phyloP scores from a whole-genome alignment of 495 filamentous ascomycete species.

The Tuber magnatum region DNA sequence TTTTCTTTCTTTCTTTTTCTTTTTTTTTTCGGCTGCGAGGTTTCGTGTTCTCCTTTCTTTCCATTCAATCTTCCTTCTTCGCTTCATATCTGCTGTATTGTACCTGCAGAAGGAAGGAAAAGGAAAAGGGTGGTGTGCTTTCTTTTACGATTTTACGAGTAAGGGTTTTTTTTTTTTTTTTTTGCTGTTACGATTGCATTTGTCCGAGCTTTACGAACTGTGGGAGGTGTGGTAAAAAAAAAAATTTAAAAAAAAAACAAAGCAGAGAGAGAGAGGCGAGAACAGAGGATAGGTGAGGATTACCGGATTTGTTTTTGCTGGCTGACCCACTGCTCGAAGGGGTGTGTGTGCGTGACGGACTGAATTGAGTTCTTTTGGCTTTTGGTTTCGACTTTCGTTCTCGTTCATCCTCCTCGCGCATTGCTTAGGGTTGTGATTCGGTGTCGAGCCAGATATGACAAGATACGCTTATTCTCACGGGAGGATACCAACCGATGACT shows the following conservation, averaged over 20 bases:
- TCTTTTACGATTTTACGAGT: neutral
- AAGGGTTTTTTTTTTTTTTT: conserved; percentile 9
- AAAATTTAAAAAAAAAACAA: neutral
- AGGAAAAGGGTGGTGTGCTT: neutral
- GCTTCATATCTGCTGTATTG: neutral
- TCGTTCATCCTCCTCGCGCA: neutral
- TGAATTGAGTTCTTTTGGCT: neutral
- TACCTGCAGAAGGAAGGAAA: neutral
- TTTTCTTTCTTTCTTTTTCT: neutral
- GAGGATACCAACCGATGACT: conserved; percentile 26
- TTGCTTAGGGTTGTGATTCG: neutral
- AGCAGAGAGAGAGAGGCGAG: neutral
- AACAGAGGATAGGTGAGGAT: neutral
- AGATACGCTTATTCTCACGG: conserved; percentile 28
- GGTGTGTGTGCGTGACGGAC: neutral
- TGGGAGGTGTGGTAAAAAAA: neutral
- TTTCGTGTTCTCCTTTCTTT: conserved; percentile 1
- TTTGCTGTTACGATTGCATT: neutral
- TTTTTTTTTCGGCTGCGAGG: neutral
- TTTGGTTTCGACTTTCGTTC: neutral
- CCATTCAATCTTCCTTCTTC: neutral
- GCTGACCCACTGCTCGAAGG: neutral
- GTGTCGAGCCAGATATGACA: conserved; percentile 11
- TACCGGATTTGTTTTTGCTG: neutral
- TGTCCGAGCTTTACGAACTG: neutral